A percentile compares a stretch with the other conserved stretches of the same genome.
These are phyloP conservation scores for Porogramme epimiltina DNA, from an alignment of 1,284 basidiomycete genomes.

Conservation along the genomic window DNA sequence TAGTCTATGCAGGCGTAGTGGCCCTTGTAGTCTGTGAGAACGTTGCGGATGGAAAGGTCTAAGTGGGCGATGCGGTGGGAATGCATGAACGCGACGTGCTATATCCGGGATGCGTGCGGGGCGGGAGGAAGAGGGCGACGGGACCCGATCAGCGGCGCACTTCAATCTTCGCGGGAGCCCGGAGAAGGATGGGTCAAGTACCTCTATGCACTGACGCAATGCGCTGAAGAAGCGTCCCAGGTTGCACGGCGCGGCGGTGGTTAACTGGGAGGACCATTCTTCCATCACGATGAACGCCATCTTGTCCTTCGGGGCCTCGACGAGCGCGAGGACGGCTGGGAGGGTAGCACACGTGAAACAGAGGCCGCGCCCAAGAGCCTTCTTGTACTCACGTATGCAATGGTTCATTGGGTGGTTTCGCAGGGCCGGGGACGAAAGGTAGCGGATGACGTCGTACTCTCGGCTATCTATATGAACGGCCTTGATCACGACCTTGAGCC, in stretches of 20 bases:
- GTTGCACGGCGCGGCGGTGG: slow-evolving; percentile 52
- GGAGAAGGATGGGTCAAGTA: slow-evolving; percentile 21
- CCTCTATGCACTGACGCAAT: slow-evolving; percentile 70
- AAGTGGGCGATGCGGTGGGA: slow-evolving; percentile 63
- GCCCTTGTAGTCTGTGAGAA: slow-evolving; percentile 63
- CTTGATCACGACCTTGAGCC: slow-evolving; percentile 61
- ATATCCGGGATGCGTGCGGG: slow-evolving; percentile 3
- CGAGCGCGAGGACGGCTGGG: slow-evolving; percentile 63
- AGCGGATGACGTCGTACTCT: slow-evolving; percentile 59
- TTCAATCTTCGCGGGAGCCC: neutral
- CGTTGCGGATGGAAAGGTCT: slow-evolving; percentile 69
- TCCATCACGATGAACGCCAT: slow-evolving; percentile 76
- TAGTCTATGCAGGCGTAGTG: slow-evolving; percentile 75
- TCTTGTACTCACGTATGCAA: slow-evolving; percentile 61
- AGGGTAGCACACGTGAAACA: slow-evolving; percentile 1
- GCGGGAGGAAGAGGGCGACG: neutral
- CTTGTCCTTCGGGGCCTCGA: slow-evolving; percentile 53
- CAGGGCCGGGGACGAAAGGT: slow-evolving; percentile 52
- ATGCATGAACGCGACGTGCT: slow-evolving; percentile 76
- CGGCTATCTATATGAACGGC: slow-evolving; percentile 64
- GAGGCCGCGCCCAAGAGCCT: neutral
- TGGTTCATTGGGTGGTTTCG: slow-evolving; percentile 68
- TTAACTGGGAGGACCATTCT: slow-evolving; percentile 69
- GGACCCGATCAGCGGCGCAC: neutral
- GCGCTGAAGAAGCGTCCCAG: slow-evolving; percentile 54